phyloP scores from a whole-genome alignment of 2,329 filamentous ascomycete species.

The Uncinocarpus reesii region DNA sequence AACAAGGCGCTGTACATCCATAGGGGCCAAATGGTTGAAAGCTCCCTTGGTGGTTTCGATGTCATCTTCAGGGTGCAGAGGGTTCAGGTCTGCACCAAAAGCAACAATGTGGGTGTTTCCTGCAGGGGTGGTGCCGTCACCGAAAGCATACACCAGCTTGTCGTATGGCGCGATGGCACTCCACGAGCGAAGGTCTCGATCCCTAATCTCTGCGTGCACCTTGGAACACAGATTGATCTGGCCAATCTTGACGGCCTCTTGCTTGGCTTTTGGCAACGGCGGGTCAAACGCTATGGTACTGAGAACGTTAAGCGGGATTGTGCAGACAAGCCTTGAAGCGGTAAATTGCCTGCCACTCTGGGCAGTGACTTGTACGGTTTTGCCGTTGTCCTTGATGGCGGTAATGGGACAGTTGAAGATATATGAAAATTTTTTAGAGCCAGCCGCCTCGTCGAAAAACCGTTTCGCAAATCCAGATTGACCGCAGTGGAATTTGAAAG shows the following conservation, averaged over 20 bases:
- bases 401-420: constrained; percentile 4
- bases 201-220: background rate
- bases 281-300: constrained; percentile 5
- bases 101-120: constrained; percentile 9
- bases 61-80: constrained; percentile 1
- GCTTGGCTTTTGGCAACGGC: constrained; percentile 1
- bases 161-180: constrained; percentile 1
- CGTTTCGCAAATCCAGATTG: constrained; percentile 7
- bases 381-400: constrained; percentile 1
- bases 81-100: constrained; percentile 6
- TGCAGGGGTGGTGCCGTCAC: constrained; percentile 6
- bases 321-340: constrained; percentile 4
- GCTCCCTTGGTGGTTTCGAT: constrained; percentile 2
- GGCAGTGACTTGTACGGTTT: background rate
- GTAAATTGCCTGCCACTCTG: constrained; percentile 1
- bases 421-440: background rate
- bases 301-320: constrained; percentile 6
- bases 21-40: background rate
- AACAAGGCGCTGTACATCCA: constrained; percentile 5
- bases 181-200: constrained; percentile 7
- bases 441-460: constrained; percentile 7
- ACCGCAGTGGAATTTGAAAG: constrained; percentile 5
- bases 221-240: constrained; percentile 8
- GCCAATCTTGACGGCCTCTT: background rate
- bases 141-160: constrained; percentile 4